Evolutionary conservation across 1,284 basidiomycete genomes (phyloP).

Genomic region (Volvariella surrecta): DNA sequence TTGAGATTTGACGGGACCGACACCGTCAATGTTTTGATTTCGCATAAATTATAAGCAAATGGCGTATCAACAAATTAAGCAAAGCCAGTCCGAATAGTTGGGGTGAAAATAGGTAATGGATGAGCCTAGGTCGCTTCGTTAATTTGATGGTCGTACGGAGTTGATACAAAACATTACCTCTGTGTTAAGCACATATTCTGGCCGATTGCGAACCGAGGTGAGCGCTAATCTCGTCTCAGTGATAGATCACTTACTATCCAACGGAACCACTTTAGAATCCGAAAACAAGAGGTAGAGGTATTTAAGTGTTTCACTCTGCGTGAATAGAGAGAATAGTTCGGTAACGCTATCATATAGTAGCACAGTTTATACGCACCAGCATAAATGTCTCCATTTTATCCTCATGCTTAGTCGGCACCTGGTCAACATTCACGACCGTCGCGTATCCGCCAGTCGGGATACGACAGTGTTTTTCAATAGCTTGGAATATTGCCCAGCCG

Average conservation of each 20-base stretch:
- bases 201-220: neutral
- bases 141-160: neutral
- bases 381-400: slow-evolving; percentile 97
- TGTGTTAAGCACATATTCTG: slow-evolving; percentile 92
- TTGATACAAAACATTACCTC: slow-evolving; percentile 40
- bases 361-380: slow-evolving; percentile 42
- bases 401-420: slow-evolving; percentile 54
- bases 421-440: slow-evolving; percentile 79
- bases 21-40: too few relatives aligned
- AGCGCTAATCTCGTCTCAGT: neutral
- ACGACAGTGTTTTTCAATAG: slow-evolving; percentile 80
- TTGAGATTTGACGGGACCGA: too few relatives aligned
- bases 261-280: slow-evolving; percentile 61
- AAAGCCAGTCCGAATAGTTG: slow-evolving; percentile 44
- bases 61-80: slow-evolving; percentile 19
- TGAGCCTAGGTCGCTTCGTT: slow-evolving; percentile 39
- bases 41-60: too few relatives aligned
- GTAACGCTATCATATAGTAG: neutral
- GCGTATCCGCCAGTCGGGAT: slow-evolving; percentile 78
- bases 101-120: slow-evolving; percentile 56
- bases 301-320: slow-evolving; percentile 83
- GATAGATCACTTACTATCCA: slow-evolving; percentile 51
- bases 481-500: slow-evolving; percentile 88
- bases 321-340: slow-evolving; percentile 4
- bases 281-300: slow-evolving; percentile 90